Conservation (phyloP, 495 filamentous ascomycete genomes). For the Xylaria sp. region DNA sequence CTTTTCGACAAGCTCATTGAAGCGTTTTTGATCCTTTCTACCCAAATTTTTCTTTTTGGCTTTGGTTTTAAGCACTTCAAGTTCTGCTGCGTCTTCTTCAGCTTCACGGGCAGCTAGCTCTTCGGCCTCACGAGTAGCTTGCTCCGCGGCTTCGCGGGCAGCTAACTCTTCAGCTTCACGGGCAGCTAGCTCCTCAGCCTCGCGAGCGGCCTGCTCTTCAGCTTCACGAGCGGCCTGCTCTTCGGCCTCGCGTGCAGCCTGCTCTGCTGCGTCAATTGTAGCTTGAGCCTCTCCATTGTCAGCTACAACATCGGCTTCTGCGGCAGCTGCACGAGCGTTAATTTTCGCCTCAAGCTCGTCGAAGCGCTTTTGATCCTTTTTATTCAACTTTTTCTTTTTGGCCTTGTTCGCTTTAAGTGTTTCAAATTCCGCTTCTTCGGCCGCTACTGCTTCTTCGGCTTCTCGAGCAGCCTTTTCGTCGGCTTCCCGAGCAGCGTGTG, state of each 20-base stretch:
- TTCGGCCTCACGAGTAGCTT: conserved; percentile 1
- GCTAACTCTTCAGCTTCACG: conserved; percentile 17
- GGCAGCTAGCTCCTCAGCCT: conserved; percentile 31
- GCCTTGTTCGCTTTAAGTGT: conserved; percentile 26
- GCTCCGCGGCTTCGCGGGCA: conserved; percentile 27
- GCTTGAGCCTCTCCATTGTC: conserved; percentile 10
- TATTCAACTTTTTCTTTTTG: conserved; percentile 15
- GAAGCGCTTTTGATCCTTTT: conserved; percentile 41
- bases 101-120: too few relatives aligned
- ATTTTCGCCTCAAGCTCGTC: conserved; percentile 47
- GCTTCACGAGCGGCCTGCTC: conserved; percentile 36
- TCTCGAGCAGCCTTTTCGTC: conserved; percentile 13
- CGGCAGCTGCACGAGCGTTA: conserved; percentile 32
- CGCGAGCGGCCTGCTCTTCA: conserved; percentile 41
- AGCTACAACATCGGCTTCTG: neutral
- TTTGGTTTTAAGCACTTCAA: conserved; percentile 32
- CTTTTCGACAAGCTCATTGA: conserved; percentile 47
- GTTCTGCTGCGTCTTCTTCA: conserved; percentile 35
- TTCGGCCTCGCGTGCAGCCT: conserved; percentile 40
- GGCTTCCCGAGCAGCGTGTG: conserved; percentile 28
- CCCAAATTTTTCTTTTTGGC: conserved; percentile 40
- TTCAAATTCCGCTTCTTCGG: conserved; percentile 38
- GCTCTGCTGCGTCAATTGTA: conserved; percentile 25
- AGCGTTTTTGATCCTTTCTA: conserved; percentile 44
- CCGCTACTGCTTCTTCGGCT: conserved; percentile 12